These are phyloP conservation scores for Aspergillus ibericus DNA, from an alignment of 2,329 filamentous ascomycete species.

Conservation along the genomic window DNA sequence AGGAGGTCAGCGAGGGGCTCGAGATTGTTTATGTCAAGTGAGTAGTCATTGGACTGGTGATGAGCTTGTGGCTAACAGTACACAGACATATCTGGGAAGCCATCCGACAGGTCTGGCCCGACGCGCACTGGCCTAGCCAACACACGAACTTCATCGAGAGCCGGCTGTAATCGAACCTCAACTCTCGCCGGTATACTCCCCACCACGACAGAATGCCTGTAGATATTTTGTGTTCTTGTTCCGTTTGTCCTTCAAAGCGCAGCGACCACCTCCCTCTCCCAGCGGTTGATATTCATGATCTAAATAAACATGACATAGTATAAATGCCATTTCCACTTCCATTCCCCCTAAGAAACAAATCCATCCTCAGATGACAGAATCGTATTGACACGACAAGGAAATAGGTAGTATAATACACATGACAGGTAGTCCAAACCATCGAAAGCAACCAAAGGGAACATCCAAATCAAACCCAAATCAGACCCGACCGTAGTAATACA, in stretches of 20 bases:
- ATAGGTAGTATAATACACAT: conserved; percentile 7
- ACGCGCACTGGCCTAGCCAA: conserved; percentile 78
- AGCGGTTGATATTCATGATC: background rate
- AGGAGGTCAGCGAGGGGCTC: conserved; percentile 82
- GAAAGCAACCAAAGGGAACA: background rate
- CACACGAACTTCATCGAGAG: conserved; percentile 72
- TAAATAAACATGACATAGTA: too few species aligned
- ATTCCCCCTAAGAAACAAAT: background rate
- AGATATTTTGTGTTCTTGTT: background rate
- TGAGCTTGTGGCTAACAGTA: conserved; percentile 10
- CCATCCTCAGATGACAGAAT: background rate
- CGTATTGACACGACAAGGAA: conserved; percentile 7
- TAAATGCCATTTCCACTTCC: too few species aligned
- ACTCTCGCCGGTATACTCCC: background rate
- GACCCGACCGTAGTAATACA: background rate
- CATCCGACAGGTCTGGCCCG: conserved; percentile 86
- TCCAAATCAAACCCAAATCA: background rate
- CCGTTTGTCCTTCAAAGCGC: conserved; percentile 9
- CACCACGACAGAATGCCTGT: background rate
- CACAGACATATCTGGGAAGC: conserved; percentile 89
- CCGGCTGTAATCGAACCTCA: conserved; percentile 59
- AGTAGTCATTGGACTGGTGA: conserved; percentile 33
- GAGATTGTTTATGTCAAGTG: conserved; percentile 88
- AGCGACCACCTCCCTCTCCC: background rate
- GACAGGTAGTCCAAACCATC: background rate